Conservation (phyloP, 805 yeast genomes). For the Metschnikowia vanudenii region DNA sequence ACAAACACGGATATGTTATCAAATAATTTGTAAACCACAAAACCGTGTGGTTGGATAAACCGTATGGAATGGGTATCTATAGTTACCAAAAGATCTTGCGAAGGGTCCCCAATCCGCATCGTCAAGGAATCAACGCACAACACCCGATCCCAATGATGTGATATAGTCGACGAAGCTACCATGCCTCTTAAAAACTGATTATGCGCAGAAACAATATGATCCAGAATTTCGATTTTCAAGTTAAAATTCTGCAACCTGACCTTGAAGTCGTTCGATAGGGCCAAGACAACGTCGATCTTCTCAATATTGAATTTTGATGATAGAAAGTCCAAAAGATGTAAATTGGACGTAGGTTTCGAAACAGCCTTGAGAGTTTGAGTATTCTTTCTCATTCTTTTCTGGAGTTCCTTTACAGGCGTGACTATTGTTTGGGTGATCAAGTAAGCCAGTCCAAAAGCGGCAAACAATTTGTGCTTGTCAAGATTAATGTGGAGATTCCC, state of each 20-base stretch:
- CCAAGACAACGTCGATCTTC: slow-evolving; percentile 13
- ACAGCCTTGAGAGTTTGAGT: slow-evolving; percentile 10
- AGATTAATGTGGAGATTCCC: slow-evolving; percentile 21
- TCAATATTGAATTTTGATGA: slow-evolving; percentile 6
- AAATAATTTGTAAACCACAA: slow-evolving; percentile 37
- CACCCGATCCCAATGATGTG: slow-evolving; percentile 18
- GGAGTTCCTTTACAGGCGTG: slow-evolving; percentile 28
- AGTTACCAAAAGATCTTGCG: slow-evolving; percentile 1
- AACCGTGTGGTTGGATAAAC: slow-evolving; percentile 38
- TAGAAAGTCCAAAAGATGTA: slow-evolving; percentile 2
- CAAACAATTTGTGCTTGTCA: slow-evolving; percentile 34
- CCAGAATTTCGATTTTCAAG: background rate
- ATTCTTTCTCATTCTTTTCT: slow-evolving; percentile 25
- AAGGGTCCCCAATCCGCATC: slow-evolving; percentile 7
- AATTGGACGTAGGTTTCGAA: background rate
- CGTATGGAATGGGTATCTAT: slow-evolving; percentile 27
- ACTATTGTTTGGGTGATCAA: slow-evolving; percentile 30
- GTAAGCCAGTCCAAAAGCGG: slow-evolving; percentile 33
- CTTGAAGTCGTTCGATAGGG: slow-evolving; percentile 17
- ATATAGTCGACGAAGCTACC: slow-evolving; percentile 11
- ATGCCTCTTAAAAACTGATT: slow-evolving; percentile 13
- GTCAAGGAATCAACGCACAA: slow-evolving; percentile 14
- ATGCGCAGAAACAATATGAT: background rate
- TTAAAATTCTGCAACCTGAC: slow-evolving; percentile 18
- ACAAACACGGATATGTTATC: slow-evolving; percentile 37